Percentiles rank a stretch among this genome's conserved stretches.
These are phyloP conservation scores for Alternaria brassicae DNA, from an alignment of 2,329 filamentous ascomycete genomes.

Conservation along the genomic window DNA sequence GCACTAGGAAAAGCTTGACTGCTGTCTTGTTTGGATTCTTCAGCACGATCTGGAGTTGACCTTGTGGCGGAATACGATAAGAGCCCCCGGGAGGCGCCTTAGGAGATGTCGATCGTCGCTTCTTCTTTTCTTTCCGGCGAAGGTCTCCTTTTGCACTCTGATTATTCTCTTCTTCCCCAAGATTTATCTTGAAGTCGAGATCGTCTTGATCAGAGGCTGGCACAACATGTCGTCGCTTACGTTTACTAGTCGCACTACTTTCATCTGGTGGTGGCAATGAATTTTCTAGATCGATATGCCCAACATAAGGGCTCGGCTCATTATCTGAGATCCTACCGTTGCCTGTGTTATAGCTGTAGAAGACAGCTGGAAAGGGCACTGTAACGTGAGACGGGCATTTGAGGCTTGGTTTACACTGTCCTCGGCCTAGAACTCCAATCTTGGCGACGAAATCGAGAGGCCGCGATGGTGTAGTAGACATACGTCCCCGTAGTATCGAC, in stretches of 20 bases:
- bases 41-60: conserved; percentile 94
- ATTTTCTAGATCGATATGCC: conserved; percentile 88
- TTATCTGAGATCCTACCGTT: conserved; percentile 75
- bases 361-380: conserved; percentile 90
- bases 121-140: conserved; percentile 63
- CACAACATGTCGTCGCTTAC: conserved; percentile 47
- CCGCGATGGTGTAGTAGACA: conserved; percentile 95
- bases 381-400: conserved; percentile 90
- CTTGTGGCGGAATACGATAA: conserved; percentile 92
- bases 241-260: conserved; percentile 50
- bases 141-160: conserved; percentile 42
- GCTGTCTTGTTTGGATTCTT: conserved; percentile 99
- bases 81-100: conserved; percentile 82
- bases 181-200: conserved; percentile 29
- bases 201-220: conserved; percentile 36
- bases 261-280: conserved; percentile 65
- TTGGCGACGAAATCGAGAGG: conserved; percentile 93
- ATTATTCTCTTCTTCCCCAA: conserved; percentile 23
- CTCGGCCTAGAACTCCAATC: conserved; percentile 89
- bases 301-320: conserved; percentile 94
- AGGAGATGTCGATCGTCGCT: conserved; percentile 62
- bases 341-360: conserved; percentile 86
- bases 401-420: conserved; percentile 84
- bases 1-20: conserved; percentile 92
- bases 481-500: conserved; percentile 90